Percentiles rank a stretch among this genome's conserved stretches.
Evolutionary conservation across 164 flowering plant species (phyloP).

Genomic region (Santalum album): DNA sequence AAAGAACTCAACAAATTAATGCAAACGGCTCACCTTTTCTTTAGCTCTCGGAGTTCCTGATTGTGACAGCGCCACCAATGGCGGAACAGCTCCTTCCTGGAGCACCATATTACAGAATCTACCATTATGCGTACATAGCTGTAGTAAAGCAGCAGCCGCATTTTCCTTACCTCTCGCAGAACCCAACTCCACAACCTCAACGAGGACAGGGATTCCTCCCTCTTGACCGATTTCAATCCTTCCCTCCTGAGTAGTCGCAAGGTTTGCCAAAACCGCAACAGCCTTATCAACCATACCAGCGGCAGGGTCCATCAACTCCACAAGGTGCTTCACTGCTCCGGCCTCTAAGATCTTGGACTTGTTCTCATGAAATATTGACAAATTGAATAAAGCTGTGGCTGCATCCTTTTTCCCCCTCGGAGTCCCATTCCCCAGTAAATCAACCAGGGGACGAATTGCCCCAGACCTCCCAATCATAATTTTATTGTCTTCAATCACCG

Average conservation of each 20-base stretch:
- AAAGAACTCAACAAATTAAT: too few relatives aligned
- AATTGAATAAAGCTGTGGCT: slow-evolving; percentile 80
- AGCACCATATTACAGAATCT: slow-evolving; percentile 70
- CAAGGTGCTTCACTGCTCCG: slow-evolving; percentile 75
- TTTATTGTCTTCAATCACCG: slow-evolving; percentile 79
- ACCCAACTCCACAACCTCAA: slow-evolving; percentile 92
- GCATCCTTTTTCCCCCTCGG: slow-evolving; percentile 93
- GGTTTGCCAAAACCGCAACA: slow-evolving; percentile 90
- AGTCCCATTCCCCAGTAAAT: slow-evolving; percentile 73
- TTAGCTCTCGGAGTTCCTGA: slow-evolving; percentile 91
- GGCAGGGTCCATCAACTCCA: slow-evolving; percentile 96
- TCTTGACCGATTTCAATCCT: slow-evolving; percentile 66
- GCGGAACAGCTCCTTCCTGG: slow-evolving; percentile 95
- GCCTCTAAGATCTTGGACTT: slow-evolving; percentile 69
- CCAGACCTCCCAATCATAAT: slow-evolving; percentile 68
- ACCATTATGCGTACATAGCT: slow-evolving; percentile 62
- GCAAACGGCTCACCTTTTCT: slow-evolving; percentile 56
- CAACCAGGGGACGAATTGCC: slow-evolving; percentile 75
- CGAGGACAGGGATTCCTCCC: slow-evolving; percentile 75
- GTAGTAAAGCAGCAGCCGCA: slow-evolving; percentile 92
- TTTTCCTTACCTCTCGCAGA: slow-evolving; percentile 94
- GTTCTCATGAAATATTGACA: slow-evolving; percentile 76
- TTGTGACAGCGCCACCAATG: slow-evolving; percentile 79
- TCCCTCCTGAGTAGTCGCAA: slow-evolving; percentile 83
- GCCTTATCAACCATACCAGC: slow-evolving; percentile 97